Evolutionary conservation across 345 rosid genomes (phyloP).

Genomic region (Passiflora organensis): DNA sequence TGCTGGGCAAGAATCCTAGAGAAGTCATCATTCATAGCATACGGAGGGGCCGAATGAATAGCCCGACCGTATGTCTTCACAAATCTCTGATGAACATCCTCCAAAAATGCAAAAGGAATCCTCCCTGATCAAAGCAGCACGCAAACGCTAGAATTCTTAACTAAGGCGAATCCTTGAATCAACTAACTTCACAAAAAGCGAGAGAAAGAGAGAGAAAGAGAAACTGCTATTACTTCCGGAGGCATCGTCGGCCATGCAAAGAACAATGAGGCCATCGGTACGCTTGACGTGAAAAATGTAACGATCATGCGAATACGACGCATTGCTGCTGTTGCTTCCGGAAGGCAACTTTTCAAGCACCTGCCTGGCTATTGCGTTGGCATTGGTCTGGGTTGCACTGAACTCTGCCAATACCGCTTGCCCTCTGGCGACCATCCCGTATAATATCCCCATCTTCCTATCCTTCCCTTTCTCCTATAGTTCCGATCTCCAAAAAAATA

Average conservation of each 20-base stretch:
- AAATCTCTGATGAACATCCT: conserved; percentile 40
- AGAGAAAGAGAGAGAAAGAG: no score
- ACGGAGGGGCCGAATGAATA: conserved; percentile 37
- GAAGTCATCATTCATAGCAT: conserved; percentile 56
- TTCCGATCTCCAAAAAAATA: background rate
- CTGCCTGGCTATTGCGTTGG: conserved; percentile 34
- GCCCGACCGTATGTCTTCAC: conserved; percentile 34
- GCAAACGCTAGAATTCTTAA: no score
- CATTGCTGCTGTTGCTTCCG: conserved; percentile 22
- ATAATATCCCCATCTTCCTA: conserved; percentile 35
- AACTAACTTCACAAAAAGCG: background rate
- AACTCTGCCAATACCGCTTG: conserved; percentile 47
- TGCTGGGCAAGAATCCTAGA: conserved; percentile 42
- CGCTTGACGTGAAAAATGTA: conserved; percentile 45
- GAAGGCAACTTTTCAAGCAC: conserved; percentile 29
- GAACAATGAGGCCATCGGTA: conserved; percentile 43
- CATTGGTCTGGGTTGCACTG: conserved; percentile 31
- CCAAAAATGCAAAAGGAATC: conserved; percentile 43
- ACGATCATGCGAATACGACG: conserved; percentile 41
- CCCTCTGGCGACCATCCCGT: conserved; percentile 52
- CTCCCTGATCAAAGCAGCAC: conserved; percentile 28
- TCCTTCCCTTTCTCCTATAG: background rate
- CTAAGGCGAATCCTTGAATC: no score
- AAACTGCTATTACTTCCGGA: conserved; percentile 33
- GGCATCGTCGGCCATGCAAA: conserved; percentile 47